Evolutionary conservation across 371 early-diverging fungal genomes (phyloP).

Genomic region (Rhizopus sp.): DNA sequence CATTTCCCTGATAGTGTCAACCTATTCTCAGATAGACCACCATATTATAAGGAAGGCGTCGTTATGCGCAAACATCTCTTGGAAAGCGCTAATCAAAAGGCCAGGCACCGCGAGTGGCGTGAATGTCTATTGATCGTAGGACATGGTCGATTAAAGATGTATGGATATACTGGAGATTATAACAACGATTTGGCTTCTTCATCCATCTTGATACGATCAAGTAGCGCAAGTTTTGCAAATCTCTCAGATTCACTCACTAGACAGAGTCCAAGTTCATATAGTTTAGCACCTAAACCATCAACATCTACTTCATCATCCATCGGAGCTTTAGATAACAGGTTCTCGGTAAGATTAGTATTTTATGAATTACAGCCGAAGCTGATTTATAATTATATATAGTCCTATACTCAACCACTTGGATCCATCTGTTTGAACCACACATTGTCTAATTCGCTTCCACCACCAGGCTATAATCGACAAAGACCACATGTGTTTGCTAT

Average conservation of each 20-base stretch:
- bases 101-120: constrained; percentile 86
- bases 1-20: constrained; percentile 8
- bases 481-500: constrained; percentile 84
- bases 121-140: constrained; percentile 74
- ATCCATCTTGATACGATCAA: constrained; percentile 30
- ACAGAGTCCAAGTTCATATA: neutral
- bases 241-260: constrained; percentile 44
- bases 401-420: constrained; percentile 44
- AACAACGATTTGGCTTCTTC: constrained; percentile 24
- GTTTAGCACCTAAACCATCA: neutral
- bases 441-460: constrained; percentile 75
- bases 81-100: constrained; percentile 76
- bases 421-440: constrained; percentile 75
- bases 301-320: neutral
- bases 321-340: constrained; percentile 11
- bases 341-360: constrained; percentile 25
- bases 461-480: constrained; percentile 79
- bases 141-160: constrained; percentile 80
- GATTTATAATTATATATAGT: constrained; percentile 15
- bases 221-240: constrained; percentile 36
- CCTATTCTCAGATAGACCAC: constrained; percentile 36
- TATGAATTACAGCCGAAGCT: neutral
- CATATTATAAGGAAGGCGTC: constrained; percentile 73
- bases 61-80: constrained; percentile 86
- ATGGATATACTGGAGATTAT: constrained; percentile 54